A percentile compares a stretch with the other conserved stretches of the same genome.
phyloP scores from a whole-genome alignment of 805 yeast species.

The Candida ipomoeae region DNA sequence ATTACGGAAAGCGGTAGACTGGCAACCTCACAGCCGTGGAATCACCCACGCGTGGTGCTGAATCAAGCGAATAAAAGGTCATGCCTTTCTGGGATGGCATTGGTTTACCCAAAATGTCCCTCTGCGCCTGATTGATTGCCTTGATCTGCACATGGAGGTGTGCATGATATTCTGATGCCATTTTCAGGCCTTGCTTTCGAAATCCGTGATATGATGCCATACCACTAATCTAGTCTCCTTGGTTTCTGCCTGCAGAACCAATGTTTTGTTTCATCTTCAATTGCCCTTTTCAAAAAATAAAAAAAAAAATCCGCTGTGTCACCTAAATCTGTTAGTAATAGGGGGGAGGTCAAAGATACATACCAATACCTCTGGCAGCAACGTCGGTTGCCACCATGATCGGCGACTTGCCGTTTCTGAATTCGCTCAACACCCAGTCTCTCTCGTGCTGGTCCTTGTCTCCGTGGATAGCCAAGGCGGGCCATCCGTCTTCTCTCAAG shows the following conservation, averaged over 20 bases:
- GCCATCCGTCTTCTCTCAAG: slow-evolving; percentile 96
- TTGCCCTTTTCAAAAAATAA: slow-evolving; percentile 3
- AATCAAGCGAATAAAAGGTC: slow-evolving; percentile 3
- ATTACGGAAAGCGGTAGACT: slow-evolving; percentile 17
- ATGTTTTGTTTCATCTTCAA: slow-evolving; percentile 3
- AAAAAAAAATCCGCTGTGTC: not conserved
- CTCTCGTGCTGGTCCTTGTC: slow-evolving; percentile 97
- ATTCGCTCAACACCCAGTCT: slow-evolving; percentile 96
- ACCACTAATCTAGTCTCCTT: slow-evolving; percentile 15
- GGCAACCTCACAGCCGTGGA: slow-evolving; percentile 3
- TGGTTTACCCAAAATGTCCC: slow-evolving; percentile 3
- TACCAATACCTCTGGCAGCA: slow-evolving; percentile 99
- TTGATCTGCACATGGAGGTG: not conserved
- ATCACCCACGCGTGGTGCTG: slow-evolving; percentile 3
- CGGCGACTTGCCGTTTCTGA: slow-evolving; percentile 88
- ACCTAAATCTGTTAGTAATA: slow-evolving; percentile 18
- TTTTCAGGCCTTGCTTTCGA: slow-evolving; percentile 2
- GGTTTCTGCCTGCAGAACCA: slow-evolving; percentile 4
- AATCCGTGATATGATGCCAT: slow-evolving; percentile 1
- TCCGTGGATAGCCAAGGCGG: slow-evolving; percentile 98
- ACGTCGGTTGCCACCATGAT: slow-evolving; percentile 99
- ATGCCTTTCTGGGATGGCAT: slow-evolving; percentile 3
- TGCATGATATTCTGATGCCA: not conserved
- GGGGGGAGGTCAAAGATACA: slow-evolving; percentile 39
- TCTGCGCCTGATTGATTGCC: not conserved